Evolutionary conservation across 1,284 basidiomycete genomes (phyloP).

Genomic region (Moesziomyces sp.): DNA sequence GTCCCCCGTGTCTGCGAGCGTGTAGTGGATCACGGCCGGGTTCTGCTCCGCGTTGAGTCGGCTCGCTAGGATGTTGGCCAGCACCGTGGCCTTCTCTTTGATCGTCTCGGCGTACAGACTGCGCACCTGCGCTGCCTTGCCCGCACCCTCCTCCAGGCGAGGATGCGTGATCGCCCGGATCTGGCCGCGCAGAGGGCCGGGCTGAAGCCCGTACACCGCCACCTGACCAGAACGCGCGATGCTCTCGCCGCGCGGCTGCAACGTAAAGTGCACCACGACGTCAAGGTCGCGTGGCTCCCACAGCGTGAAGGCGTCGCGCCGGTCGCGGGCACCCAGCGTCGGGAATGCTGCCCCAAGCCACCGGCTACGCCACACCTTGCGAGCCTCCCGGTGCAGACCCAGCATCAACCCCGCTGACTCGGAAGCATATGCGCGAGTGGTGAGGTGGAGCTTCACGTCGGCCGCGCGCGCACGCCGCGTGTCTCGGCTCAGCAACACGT

Average conservation of each 20-base stretch:
- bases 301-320: conserved; percentile 33
- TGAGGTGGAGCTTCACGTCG: neutral
- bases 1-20: neutral
- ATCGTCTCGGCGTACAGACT: conserved; percentile 60
- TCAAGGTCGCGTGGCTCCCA: conserved; percentile 44
- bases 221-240: conserved; percentile 10
- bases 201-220: conserved; percentile 38
- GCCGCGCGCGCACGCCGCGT: neutral
- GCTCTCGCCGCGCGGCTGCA: neutral
- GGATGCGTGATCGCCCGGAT: conserved; percentile 33
- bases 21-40: conserved; percentile 10
- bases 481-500: conserved; percentile 29
- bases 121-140: conserved; percentile 10
- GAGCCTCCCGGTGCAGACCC: conserved; percentile 15
- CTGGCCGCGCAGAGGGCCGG: conserved; percentile 32
- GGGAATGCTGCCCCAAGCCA: conserved; percentile 24
- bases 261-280: conserved; percentile 28
- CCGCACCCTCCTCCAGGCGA: neutral
- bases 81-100: conserved; percentile 36
- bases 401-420: neutral
- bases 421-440: neutral
- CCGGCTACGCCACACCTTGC: conserved; percentile 28
- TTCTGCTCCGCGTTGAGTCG: conserved; percentile 30
- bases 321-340: conserved; percentile 14
- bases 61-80: conserved; percentile 35